Percentiles rank a stretch among this genome's conserved stretches.
These are phyloP conservation scores for Lactarius hengduanensis DNA, from an alignment of 768 basidiomycete species.

Conservation along the genomic window DNA sequence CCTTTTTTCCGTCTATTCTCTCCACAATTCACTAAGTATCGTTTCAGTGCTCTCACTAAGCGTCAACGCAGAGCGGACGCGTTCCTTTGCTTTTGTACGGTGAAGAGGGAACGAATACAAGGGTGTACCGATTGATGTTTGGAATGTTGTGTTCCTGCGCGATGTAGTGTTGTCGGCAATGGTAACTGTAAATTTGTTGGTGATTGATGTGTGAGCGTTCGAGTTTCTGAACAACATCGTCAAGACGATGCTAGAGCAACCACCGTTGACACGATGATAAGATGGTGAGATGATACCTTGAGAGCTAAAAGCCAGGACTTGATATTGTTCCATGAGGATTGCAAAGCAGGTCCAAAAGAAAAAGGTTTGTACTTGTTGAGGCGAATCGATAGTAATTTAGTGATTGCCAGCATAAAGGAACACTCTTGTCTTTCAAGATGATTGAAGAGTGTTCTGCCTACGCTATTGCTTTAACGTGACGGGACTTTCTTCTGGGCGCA, in stretches of 20 bases:
- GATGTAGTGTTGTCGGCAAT: constrained; percentile 4
- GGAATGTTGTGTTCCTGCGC: not conserved
- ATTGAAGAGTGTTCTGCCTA: too few relatives aligned
- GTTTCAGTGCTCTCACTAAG: constrained; percentile 1
- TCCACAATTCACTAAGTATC: not conserved
- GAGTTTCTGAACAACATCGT: not conserved
- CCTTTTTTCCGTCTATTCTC: not conserved
- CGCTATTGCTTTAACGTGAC: too few relatives aligned
- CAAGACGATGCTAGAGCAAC: not conserved
- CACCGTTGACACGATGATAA: not conserved
- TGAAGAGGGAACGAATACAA: not conserved
- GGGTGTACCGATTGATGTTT: not conserved
- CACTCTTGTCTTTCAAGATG: too few relatives aligned
- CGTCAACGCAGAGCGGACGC: not conserved
- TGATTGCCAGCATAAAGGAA: not conserved
- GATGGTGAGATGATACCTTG: too few relatives aligned
- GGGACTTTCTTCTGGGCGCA: too few relatives aligned
- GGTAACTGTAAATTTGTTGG: not conserved
- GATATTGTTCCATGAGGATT: too few relatives aligned
- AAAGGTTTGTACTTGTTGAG: not conserved
- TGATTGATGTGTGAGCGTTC: not conserved
- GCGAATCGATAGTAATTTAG: not conserved
- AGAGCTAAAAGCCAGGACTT: not conserved
- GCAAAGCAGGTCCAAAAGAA: too few relatives aligned
- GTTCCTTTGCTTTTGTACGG: not conserved